phyloP scores from a whole-genome alignment of 768 basidiomycete genomes.

The Dioszegia crocea region DNA sequence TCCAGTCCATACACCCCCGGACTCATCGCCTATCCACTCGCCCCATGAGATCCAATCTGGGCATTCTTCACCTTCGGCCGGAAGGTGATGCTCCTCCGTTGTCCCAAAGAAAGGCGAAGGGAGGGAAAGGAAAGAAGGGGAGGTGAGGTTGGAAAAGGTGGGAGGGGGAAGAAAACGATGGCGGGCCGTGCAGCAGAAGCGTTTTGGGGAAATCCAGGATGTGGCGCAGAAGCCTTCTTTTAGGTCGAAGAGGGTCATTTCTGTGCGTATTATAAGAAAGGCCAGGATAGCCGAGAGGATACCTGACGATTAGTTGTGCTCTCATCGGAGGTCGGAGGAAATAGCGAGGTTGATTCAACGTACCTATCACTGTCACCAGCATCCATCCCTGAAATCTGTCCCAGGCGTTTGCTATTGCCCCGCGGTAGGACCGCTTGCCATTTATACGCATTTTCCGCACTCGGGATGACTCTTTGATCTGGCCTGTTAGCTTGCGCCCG shows the following conservation, averaged over 20 bases:
- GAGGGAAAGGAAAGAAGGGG: background rate
- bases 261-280: slow-evolving; percentile 76
- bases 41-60: slow-evolving; percentile 73
- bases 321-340: background rate
- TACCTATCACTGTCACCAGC: slow-evolving; percentile 75
- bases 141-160: background rate
- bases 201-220: slow-evolving; percentile 67
- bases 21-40: slow-evolving; percentile 53
- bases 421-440: slow-evolving; percentile 58
- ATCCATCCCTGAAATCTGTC: slow-evolving; percentile 85
- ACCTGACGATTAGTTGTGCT: slow-evolving; percentile 45
- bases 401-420: slow-evolving; percentile 60
- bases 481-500: slow-evolving; percentile 6
- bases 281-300: slow-evolving; percentile 79
- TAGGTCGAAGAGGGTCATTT: slow-evolving; percentile 83
- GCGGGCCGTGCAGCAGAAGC: slow-evolving; percentile 70
- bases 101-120: background rate
- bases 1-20: slow-evolving; percentile 41
- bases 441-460: slow-evolving; percentile 65
- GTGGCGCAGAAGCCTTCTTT: slow-evolving; percentile 82
- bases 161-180: slow-evolving; percentile 13
- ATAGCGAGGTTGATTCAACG: background rate
- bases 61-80: slow-evolving; percentile 54
- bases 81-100: slow-evolving; percentile 1
- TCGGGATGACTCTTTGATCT: slow-evolving; percentile 84